Percentiles rank a stretch among this genome's conserved stretches.
Evolutionary conservation across 805 yeast species (phyloP).

Genomic region (Candida sanyiensis): DNA sequence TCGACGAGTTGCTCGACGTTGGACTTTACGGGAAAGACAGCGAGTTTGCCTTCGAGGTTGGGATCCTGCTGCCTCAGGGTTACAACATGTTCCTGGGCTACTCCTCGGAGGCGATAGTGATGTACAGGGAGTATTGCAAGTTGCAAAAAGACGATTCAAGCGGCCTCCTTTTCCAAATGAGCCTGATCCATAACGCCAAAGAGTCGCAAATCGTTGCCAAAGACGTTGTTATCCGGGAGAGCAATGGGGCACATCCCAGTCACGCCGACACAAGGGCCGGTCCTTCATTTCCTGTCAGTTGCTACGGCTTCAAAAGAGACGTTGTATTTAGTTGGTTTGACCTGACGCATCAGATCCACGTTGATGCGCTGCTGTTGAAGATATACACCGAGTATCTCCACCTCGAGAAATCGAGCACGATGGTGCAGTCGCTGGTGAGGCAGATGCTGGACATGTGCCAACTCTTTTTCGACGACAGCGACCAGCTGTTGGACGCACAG

Average conservation of each 20-base stretch:
- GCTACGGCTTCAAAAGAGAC: constrained; percentile 18
- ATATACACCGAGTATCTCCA: constrained; percentile 28
- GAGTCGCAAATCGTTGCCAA: constrained; percentile 21
- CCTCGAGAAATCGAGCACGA: constrained; percentile 25
- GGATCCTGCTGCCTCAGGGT: constrained; percentile 23
- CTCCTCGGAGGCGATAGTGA: constrained; percentile 25
- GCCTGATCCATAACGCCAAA: constrained; percentile 25
- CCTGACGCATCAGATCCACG: constrained; percentile 29
- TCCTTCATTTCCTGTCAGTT: constrained; percentile 15
- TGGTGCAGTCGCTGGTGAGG: constrained; percentile 17
- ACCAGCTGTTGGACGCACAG: constrained; percentile 6
- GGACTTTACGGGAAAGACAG: constrained; percentile 21
- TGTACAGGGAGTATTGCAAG: constrained; percentile 25
- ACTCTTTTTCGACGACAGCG: constrained; percentile 15
- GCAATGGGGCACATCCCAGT: constrained; percentile 20
- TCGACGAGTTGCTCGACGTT: constrained; percentile 30
- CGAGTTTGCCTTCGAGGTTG: constrained; percentile 20
- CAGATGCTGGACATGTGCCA: constrained; percentile 18
- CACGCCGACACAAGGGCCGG: constrained; percentile 7
- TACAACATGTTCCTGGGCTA: constrained; percentile 27
- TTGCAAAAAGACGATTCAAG: constrained; percentile 15
- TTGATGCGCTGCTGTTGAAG: constrained; percentile 31
- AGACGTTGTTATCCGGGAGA: constrained; percentile 11
- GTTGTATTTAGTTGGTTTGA: constrained; percentile 26
- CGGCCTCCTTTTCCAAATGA: constrained; percentile 20